These are phyloP conservation scores for Onygenales sp. DNA, from an alignment of 2,329 filamentous ascomycete genomes.

Conservation along the genomic window DNA sequence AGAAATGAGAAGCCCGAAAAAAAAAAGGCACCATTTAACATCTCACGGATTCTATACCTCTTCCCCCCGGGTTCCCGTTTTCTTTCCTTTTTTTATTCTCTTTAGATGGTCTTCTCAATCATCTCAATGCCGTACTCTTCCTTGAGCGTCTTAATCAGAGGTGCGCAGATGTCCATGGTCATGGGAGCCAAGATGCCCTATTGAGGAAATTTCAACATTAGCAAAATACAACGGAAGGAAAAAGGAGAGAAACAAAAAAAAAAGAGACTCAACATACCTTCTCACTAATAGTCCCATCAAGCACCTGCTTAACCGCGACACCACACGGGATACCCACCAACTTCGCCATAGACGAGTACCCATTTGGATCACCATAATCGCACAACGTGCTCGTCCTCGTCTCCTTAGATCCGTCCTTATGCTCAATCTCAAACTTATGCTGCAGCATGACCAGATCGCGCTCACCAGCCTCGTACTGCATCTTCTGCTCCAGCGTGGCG, in stretches of 20 bases:
- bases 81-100: background rate
- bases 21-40: background rate
- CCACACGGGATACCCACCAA: conserved; percentile 67
- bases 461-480: conserved; percentile 75
- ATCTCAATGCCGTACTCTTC: conserved; percentile 66
- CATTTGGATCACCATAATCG: conserved; percentile 71
- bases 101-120: conserved; percentile 52
- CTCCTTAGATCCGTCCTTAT: conserved; percentile 67
- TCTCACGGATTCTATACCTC: too few species aligned
- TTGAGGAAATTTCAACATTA: background rate
- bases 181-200: conserved; percentile 67
- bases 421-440: conserved; percentile 66
- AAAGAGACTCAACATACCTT: conserved; percentile 30
- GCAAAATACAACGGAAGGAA: background rate
- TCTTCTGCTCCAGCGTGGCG: conserved; percentile 80
- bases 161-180: conserved; percentile 59
- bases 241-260: background rate
- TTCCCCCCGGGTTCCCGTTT: background rate
- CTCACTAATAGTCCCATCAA: conserved; percentile 62
- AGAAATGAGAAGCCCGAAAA: background rate
- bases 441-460: conserved; percentile 66
- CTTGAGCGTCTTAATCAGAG: conserved; percentile 68
- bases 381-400: conserved; percentile 70
- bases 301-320: conserved; percentile 67
- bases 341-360: conserved; percentile 77